Evolutionary conservation across 331 rosid species (phyloP).

Genomic region (Rosa hybrid): DNA sequence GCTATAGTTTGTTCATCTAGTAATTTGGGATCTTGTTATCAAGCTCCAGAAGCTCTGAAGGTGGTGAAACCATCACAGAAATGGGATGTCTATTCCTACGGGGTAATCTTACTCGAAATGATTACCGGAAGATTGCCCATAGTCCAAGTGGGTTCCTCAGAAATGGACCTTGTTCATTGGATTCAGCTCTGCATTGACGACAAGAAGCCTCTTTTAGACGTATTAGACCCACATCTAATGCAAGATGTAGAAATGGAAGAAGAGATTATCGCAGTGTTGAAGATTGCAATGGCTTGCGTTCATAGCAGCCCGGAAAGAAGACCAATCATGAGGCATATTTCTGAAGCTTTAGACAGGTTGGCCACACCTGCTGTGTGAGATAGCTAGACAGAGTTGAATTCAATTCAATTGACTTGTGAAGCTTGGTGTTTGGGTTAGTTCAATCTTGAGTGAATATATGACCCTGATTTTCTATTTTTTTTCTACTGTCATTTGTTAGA

Average conservation of each 20-base stretch:
- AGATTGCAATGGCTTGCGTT: slow-evolving; percentile 92
- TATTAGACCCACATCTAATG: slow-evolving; percentile 66
- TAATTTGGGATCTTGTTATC: slow-evolving; percentile 58
- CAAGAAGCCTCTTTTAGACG: slow-evolving; percentile 84
- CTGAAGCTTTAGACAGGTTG: slow-evolving; percentile 77
- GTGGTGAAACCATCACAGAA: slow-evolving; percentile 96
- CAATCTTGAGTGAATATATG: slow-evolving; percentile 15
- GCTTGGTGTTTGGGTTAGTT: slow-evolving; percentile 31
- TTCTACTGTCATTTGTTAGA: slow-evolving; percentile 9
- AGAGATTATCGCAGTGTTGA: slow-evolving; percentile 78
- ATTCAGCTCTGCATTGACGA: slow-evolving; percentile 92
- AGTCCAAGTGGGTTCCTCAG: slow-evolving; percentile 68
- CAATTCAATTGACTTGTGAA: slow-evolving; percentile 37
- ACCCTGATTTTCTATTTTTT: slow-evolving; percentile 21
- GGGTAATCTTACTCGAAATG: slow-evolving; percentile 86
- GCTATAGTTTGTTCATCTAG: slow-evolving; percentile 31
- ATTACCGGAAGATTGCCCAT: slow-evolving; percentile 81
- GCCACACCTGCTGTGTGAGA: slow-evolving; percentile 52
- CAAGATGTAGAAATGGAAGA: slow-evolving; percentile 77
- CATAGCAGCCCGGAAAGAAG: slow-evolving; percentile 81
- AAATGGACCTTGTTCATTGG: slow-evolving; percentile 96
- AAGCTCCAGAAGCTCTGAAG: slow-evolving; percentile 85
- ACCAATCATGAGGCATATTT: slow-evolving; percentile 83
- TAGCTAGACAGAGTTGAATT: slow-evolving; percentile 29
- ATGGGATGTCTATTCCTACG: slow-evolving; percentile 93